Base-by-base conservation (phyloP, 768 basidiomycete genomes). In the Tricholoma matsutake region DNA sequence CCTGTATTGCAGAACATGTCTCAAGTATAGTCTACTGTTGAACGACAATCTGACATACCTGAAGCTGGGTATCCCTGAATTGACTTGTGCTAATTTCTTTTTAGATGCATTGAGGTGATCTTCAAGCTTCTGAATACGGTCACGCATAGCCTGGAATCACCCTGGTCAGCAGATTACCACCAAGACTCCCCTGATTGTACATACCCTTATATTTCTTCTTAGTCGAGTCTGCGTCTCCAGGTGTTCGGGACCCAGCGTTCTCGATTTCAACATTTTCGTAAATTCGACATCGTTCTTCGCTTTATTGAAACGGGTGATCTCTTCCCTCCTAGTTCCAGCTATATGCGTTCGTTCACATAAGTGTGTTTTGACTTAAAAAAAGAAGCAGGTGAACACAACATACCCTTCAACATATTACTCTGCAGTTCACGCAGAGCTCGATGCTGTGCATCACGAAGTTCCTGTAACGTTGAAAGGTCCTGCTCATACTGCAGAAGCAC, bases 241-340 rank as follows among this genome's bases (percentile, higher is more conserved):
- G 68, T 94, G 89, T 68, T 98, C 94, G 0, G 96, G 94, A 11
- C 89, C 89, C n/a, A 95, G 74, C n/a, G 88, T 86, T 52, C 90
- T 81, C 2, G 85, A 78, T 67, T 84, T 86, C 57, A 92, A 74
- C 79, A 89, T 84, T 67, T 86, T 88, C 9, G 86, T 83, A 71
- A 96, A 92, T 58, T 89, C 89, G 3, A 85, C 81, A 68, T 98
- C 94, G 31, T 80, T 81, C 61, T 86, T 85, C 1, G 94, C 94
- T 65, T 84, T 86, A 58, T 87, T 80, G 72, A 93, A 95, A 4
- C 92, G 85, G 16, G 79, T 77, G 25, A 93, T 89, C 68, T 97
- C 94, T 69, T 95, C 94, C 65, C 83, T 83, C 64, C 91, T 86
- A 61, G 91, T 92, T 54, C 85, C 86, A 41, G 88, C 95, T 96